These are phyloP conservation scores for Somion occarium DNA, from an alignment of 1,284 basidiomycete species.

Conservation along the genomic window DNA sequence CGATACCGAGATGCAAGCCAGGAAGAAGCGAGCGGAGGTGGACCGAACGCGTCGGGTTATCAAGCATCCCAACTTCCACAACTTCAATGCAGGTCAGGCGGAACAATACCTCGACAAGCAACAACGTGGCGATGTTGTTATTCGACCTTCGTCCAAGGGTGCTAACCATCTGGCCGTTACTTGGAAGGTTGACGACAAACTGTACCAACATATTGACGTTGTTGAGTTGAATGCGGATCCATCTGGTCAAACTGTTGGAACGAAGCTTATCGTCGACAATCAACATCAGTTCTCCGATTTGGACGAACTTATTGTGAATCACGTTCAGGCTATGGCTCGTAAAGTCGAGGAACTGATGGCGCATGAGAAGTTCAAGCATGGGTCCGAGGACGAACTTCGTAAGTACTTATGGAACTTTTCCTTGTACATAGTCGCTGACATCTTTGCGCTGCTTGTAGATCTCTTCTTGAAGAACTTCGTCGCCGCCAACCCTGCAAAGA, in stretches of 20 bases:
- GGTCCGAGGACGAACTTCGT: conserved; percentile 88
- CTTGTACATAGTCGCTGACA: conserved; percentile 1
- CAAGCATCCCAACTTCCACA: conserved; percentile 98
- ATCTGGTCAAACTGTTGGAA: conserved; percentile 64
- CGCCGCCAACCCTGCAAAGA: conserved; percentile 90
- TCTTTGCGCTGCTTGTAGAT: conserved; percentile 42
- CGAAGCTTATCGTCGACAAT: conserved; percentile 76
- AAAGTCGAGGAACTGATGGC: conserved; percentile 94
- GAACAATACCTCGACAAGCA: conserved; percentile 88
- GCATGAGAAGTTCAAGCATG: conserved; percentile 94
- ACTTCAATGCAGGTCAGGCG: conserved; percentile 89
- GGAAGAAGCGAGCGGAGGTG: conserved; percentile 81
- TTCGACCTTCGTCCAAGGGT: conserved; percentile 95
- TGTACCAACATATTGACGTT: conserved; percentile 98
- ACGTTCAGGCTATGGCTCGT: conserved; percentile 91
- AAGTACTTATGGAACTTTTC: conserved; percentile 29
- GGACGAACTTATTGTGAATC: conserved; percentile 97
- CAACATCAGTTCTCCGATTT: conserved; percentile 90
- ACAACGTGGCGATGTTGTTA: conserved; percentile 92
- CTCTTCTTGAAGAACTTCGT: conserved; percentile 88
- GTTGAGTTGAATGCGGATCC: conserved; percentile 79
- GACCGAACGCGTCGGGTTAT: conserved; percentile 82
- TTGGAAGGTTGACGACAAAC: conserved; percentile 97
- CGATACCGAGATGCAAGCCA: conserved; percentile 72
- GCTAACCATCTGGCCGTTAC: conserved; percentile 94